These are phyloP conservation scores for Stemphylium lycopersici DNA, from an alignment of 2,329 filamentous ascomycete species.

Conservation along the genomic window DNA sequence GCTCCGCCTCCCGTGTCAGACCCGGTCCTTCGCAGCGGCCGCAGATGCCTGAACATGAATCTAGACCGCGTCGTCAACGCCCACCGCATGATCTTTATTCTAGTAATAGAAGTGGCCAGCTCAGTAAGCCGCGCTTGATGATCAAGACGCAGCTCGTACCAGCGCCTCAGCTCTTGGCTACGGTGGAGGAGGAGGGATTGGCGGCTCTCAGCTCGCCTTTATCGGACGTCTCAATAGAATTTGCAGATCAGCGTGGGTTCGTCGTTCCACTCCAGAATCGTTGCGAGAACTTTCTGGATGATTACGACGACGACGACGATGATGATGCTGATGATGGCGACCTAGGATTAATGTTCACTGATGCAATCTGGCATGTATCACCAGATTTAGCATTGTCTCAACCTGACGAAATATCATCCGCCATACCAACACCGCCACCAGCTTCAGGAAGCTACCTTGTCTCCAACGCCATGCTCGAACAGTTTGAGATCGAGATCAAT, in stretches of 20 bases:
- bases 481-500: constrained; percentile 3
- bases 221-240: neutral
- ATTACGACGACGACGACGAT: constrained; percentile 3
- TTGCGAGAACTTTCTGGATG: constrained; percentile 4
- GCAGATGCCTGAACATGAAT: neutral
- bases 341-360: neutral
- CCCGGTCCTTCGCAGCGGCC: neutral
- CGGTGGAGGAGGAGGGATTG: neutral
- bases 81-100: neutral
- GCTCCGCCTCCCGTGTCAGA: neutral
- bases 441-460: neutral
- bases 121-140: neutral
- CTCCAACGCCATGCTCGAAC: neutral
- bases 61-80: neutral
- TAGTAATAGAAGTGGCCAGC: neutral
- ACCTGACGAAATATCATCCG: neutral
- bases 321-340: neutral
- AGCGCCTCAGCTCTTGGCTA: neutral
- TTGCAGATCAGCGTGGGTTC: neutral
- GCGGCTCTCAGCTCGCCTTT: constrained; percentile 1
- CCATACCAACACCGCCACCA: neutral
- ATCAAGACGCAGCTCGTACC: constrained; percentile 2
- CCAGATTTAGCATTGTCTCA: constrained; percentile 1
- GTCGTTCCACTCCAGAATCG: constrained; percentile 1
- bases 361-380: constrained; percentile 4